These are phyloP conservation scores for Cardiospermum halicacabum DNA, from an alignment of 345 rosid genomes.

Conservation along the genomic window DNA sequence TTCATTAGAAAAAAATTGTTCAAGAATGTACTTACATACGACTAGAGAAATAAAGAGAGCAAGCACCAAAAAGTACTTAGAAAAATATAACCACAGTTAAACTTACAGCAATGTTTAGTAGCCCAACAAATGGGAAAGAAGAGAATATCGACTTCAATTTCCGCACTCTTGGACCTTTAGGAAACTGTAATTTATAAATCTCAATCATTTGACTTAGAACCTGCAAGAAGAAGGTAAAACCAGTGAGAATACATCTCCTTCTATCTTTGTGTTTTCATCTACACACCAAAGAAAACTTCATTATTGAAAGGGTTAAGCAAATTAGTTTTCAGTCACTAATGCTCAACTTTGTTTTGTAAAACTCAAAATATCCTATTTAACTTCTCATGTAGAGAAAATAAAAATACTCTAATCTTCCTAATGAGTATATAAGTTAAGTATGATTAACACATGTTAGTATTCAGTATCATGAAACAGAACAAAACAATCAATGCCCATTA, in stretches of 20 bases:
- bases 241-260: slow-evolving; percentile 3
- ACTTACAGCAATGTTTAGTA: slow-evolving; percentile 88
- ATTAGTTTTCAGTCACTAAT: background rate
- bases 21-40: background rate
- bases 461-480: background rate
- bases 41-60: background rate
- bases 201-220: slow-evolving; percentile 59
- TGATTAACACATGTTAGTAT: background rate
- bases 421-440: background rate
- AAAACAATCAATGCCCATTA: background rate
- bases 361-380: background rate
- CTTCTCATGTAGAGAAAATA: background rate
- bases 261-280: background rate
- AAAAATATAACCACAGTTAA: slow-evolving; percentile 10
- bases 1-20: background rate
- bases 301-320: background rate
- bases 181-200: slow-evolving; percentile 37
- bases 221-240: slow-evolving; percentile 35
- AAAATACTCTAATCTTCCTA: background rate
- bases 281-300: background rate
- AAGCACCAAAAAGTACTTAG: background rate
- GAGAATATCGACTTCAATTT: slow-evolving; percentile 30
- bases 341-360: slow-evolving; percentile 1
- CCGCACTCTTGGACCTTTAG: slow-evolving; percentile 19
- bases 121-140: slow-evolving; percentile 54